phyloP scores from a whole-genome alignment of 2,329 filamentous ascomycete genomes.

The Geosmithia putterillii region DNA sequence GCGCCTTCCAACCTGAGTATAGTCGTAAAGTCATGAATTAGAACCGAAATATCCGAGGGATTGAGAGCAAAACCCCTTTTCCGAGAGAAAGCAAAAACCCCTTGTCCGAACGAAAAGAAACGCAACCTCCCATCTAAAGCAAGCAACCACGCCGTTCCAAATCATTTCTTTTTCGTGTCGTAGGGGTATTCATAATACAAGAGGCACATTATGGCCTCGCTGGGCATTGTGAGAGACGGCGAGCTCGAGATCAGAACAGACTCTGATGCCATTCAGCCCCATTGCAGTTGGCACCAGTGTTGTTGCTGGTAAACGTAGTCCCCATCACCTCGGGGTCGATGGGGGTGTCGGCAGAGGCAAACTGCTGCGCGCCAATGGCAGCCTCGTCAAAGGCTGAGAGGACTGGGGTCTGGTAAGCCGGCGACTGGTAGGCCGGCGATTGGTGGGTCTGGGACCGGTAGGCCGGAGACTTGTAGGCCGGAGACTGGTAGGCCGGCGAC shows the following conservation, averaged over 20 bases:
- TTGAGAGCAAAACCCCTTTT: neutral
- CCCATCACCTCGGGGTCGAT: neutral
- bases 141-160: too few species aligned
- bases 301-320: too few species aligned
- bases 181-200: too few species aligned
- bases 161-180: too few species aligned
- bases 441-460: conserved; percentile 7
- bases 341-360: conserved; percentile 6
- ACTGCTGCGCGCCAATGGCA: conserved; percentile 25
- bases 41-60: neutral
- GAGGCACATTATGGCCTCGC: conserved; percentile 5
- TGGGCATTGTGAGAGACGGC: too few species aligned
- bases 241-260: too few species aligned
- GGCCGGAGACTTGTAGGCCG: conserved; percentile 12
- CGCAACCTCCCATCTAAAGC: too few species aligned
- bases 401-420: too few species aligned
- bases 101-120: conserved; percentile 1
- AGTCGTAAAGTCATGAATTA: neutral
- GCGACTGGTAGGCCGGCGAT: conserved; percentile 11
- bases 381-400: conserved; percentile 26
- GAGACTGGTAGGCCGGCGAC: conserved; percentile 11
- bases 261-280: too few species aligned
- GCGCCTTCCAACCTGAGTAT: neutral
- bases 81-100: neutral
- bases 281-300: neutral